These are phyloP conservation scores for Exophiala sp. DNA, from an alignment of 2,329 filamentous ascomycete genomes.

Conservation along the genomic window DNA sequence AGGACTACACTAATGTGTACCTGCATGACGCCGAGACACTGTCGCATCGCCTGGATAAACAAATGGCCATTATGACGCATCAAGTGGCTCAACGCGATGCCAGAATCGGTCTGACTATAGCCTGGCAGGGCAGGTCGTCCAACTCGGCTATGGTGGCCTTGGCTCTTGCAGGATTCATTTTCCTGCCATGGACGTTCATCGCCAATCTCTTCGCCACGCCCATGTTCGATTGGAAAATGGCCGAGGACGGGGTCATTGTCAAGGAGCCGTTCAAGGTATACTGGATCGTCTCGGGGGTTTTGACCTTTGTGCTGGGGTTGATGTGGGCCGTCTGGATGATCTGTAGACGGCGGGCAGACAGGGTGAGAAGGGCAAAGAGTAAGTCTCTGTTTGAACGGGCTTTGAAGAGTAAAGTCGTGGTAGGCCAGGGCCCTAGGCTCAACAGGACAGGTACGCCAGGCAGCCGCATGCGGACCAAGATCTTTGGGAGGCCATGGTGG, in stretches of 20 bases:
- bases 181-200: conserved; percentile 24
- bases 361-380: not conserved
- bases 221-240: conserved; percentile 20
- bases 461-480: not conserved
- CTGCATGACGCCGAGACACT: conserved; percentile 24
- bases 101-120: conserved; percentile 22
- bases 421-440: not conserved
- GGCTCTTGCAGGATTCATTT: conserved; percentile 20
- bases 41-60: conserved; percentile 20
- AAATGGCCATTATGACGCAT: conserved; percentile 20
- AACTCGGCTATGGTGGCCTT: conserved; percentile 24
- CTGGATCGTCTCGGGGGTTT: not conserved
- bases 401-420: not conserved
- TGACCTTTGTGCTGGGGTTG: not conserved
- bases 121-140: conserved; percentile 21
- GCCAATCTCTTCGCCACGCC: conserved; percentile 25
- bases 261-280: not conserved
- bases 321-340: not conserved
- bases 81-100: conserved; percentile 20
- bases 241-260: conserved; percentile 11
- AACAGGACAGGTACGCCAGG: not conserved
- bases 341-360: not conserved
- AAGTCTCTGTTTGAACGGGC: not conserved
- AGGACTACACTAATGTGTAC: conserved; percentile 21
- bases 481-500: not conserved